Evolutionary conservation across 2,329 filamentous ascomycete species (phyloP).

Genomic region (Colletotrichum tamarilloi): DNA sequence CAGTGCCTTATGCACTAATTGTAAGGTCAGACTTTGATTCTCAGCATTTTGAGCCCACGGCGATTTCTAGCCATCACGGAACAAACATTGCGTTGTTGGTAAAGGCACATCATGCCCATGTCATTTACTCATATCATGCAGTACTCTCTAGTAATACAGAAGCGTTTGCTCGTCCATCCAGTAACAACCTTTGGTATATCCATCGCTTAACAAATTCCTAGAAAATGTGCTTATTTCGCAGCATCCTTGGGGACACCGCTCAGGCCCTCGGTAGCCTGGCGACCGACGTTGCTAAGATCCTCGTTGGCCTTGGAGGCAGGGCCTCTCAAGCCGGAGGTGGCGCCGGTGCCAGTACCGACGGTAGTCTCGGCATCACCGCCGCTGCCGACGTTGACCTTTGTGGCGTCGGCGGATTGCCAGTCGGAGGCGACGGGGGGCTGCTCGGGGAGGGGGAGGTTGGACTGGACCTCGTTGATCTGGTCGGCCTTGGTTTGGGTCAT

Average conservation of each 20-base stretch:
- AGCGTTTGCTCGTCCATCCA: background rate
- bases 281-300: conserved; percentile 70
- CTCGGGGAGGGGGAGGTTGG: conserved; percentile 83
- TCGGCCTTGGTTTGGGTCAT: conserved; percentile 68
- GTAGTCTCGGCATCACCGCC: conserved; percentile 63
- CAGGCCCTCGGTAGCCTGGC: conserved; percentile 71
- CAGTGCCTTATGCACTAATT: background rate
- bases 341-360: conserved; percentile 60
- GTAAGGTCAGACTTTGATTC: too few relatives aligned
- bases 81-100: background rate
- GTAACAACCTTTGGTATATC: background rate
- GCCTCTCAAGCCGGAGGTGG: conserved; percentile 65
- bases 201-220: background rate
- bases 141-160: conserved; percentile 8
- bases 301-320: conserved; percentile 68
- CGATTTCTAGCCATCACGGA: background rate
- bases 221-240: conserved; percentile 49
- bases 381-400: conserved; percentile 77
- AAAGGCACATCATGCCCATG: background rate
- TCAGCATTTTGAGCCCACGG: too few relatives aligned
- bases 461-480: conserved; percentile 74
- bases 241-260: conserved; percentile 70
- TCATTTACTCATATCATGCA: conserved; percentile 29
- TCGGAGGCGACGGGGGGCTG: conserved; percentile 81
- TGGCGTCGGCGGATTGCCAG: conserved; percentile 78